A percentile compares a stretch with the other conserved stretches of the same genome.
These are phyloP conservation scores for Mrakia gelida DNA, from an alignment of 768 basidiomycete species.

Conservation along the genomic window DNA sequence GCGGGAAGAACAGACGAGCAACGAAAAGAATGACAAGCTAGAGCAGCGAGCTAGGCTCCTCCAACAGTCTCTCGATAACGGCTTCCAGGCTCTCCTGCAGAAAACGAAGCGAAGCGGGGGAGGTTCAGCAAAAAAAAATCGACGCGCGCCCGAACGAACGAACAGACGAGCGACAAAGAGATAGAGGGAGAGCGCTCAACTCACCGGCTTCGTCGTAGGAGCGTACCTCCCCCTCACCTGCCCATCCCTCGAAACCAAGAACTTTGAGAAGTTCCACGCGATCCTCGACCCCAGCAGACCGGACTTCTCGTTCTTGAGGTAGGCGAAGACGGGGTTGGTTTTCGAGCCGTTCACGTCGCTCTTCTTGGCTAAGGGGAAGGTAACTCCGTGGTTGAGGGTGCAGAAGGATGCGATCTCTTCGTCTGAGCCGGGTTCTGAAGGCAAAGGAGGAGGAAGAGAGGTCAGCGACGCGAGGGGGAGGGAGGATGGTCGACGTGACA, in stretches of 20 bases:
- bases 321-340: constrained; percentile 12
- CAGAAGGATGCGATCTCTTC: constrained; percentile 53
- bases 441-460: neutral
- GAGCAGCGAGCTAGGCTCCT: neutral
- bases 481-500: neutral
- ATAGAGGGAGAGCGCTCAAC: neutral
- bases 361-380: constrained; percentile 87
- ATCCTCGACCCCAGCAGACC: constrained; percentile 37
- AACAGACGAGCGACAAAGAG: too few species aligned
- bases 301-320: constrained; percentile 28
- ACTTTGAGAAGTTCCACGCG: constrained; percentile 3
- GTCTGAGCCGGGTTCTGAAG: constrained; percentile 66
- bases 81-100: constrained; percentile 12
- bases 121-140: neutral
- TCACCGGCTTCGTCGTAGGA: constrained; percentile 16
- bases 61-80: constrained; percentile 4
- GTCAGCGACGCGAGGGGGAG: neutral
- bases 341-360: constrained; percentile 15
- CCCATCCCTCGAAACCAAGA: neutral
- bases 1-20: neutral
- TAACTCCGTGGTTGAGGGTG: constrained; percentile 75
- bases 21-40: neutral
- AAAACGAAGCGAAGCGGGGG: too few species aligned
- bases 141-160: too few species aligned
- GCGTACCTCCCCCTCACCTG: constrained; percentile 12